Evolutionary conservation across 257 asterid genomes (phyloP), one percentile per base, ranked within the genome.

Genomic region (Nicotiana sylvestris): DNA sequence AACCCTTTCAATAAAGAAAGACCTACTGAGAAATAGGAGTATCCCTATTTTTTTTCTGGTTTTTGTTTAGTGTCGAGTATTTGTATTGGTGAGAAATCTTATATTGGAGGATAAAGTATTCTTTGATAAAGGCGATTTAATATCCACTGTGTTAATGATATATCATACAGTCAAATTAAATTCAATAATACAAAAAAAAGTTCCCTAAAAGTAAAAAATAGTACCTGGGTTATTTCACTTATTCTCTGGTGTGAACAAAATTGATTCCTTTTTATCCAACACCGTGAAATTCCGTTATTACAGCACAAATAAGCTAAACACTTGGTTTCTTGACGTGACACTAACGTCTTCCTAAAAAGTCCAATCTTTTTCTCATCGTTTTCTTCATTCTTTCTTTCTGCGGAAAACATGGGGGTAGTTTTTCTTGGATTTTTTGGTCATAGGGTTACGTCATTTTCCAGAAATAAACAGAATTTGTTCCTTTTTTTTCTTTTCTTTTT

Each of bases 261-360:
- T 33, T 43, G 33, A 69, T 69, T 39, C 35, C 78, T 70, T 69
- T 72, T 72, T 33, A 72, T 43, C 51, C 39, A 1, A 55, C 58
- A 53, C 46, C 53, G 35, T 32, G 25, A 35, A 66, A 46, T 49
- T 49, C 35, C 8, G 17, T 81, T 43, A 5, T 51, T n/a, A 15
- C 66, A 46, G 10, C 7, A 76, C 17, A 43, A 18, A n/a, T 18
- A 16, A 17, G 66, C 49, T 46, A 53, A 39, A 77, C 43, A 27
- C 66, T 70, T 39, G 78, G 57, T 10, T 43, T 57, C 30, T 66
- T 81, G 77, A 70, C 83, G 83, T 66, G 66, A 46, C 77, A 70
- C 66, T 65, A 81, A 81, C 66, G 17, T 30, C 46, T 16, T 66
- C 18, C 60, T 4, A 37, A 29, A 21, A 60, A 43, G 43, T n/a